Evolutionary conservation across 495 filamentous ascomycete species (phyloP).

Genomic region (Lophiotrema nucula): DNA sequence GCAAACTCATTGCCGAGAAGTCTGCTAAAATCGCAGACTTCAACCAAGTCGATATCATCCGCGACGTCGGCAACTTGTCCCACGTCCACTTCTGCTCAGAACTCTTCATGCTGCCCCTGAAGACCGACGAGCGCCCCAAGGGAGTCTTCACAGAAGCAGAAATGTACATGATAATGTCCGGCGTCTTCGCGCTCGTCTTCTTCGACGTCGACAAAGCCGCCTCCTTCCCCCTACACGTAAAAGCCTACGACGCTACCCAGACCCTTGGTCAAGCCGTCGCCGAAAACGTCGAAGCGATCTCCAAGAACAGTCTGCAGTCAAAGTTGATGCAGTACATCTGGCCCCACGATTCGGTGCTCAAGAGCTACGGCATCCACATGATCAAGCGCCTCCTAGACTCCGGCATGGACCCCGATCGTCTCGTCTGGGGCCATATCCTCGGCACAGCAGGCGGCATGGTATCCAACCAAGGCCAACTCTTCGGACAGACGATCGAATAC

Average conservation of each 20-base stretch:
- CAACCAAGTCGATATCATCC: slow-evolving; percentile 63
- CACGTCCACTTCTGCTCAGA: slow-evolving; percentile 60
- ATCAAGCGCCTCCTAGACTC: slow-evolving; percentile 36
- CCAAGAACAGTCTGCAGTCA: slow-evolving; percentile 26
- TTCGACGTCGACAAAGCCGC: slow-evolving; percentile 64
- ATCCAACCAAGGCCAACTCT: slow-evolving; percentile 42
- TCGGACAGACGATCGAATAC: slow-evolving; percentile 43
- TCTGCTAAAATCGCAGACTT: slow-evolving; percentile 52
- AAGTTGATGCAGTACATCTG: slow-evolving; percentile 32
- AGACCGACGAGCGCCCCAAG: slow-evolving; percentile 57
- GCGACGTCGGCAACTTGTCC: slow-evolving; percentile 61
- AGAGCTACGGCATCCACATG: slow-evolving; percentile 40
- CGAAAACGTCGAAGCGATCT: slow-evolving; percentile 34
- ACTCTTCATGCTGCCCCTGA: slow-evolving; percentile 63
- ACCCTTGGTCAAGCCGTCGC: slow-evolving; percentile 38
- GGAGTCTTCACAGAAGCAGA: slow-evolving; percentile 59
- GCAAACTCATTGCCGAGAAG: slow-evolving; percentile 51
- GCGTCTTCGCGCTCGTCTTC: slow-evolving; percentile 63
- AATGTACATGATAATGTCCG: slow-evolving; percentile 58
- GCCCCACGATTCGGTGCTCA: slow-evolving; percentile 31
- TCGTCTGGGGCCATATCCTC: slow-evolving; percentile 43
- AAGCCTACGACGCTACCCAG: slow-evolving; percentile 44
- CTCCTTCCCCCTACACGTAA: slow-evolving; percentile 60
- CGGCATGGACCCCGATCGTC: slow-evolving; percentile 29
- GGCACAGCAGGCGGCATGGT: slow-evolving; percentile 48